A percentile compares a stretch with the other conserved stretches of the same genome.
These are phyloP conservation scores for Aureobasidium subglaciale DNA, from an alignment of 2,329 filamentous ascomycete species.

Conservation along the genomic window DNA sequence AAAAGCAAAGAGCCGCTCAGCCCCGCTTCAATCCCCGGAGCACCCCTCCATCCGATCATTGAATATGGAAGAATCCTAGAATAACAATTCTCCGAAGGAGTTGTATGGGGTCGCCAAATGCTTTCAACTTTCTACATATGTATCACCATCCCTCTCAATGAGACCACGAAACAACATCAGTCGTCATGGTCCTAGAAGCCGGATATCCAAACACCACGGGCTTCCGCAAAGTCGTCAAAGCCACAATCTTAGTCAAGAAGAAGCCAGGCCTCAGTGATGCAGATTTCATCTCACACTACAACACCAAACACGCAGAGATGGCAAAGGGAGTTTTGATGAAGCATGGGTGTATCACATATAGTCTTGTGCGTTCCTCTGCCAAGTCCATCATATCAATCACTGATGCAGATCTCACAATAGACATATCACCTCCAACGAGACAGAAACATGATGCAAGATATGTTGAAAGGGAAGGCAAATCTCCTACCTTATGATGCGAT, in stretches of 20 bases:
- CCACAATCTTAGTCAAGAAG: slow-evolving; percentile 41
- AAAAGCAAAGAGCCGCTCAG: too few species aligned
- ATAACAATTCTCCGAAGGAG: background rate
- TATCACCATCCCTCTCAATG: too few species aligned
- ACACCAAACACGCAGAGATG: slow-evolving; percentile 37
- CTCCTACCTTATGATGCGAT: slow-evolving; percentile 42
- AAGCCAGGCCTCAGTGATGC: slow-evolving; percentile 39
- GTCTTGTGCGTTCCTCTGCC: slow-evolving; percentile 30
- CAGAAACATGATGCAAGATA: slow-evolving; percentile 39
- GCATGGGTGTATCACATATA: slow-evolving; percentile 40
- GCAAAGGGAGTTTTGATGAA: slow-evolving; percentile 38
- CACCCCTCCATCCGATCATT: slow-evolving; percentile 8
- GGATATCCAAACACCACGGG: slow-evolving; percentile 39
- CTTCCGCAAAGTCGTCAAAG: slow-evolving; percentile 42
- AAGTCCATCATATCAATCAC: background rate
- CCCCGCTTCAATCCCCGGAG: background rate
- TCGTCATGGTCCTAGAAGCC: slow-evolving; percentile 34
- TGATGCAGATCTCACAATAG: slow-evolving; percentile 21
- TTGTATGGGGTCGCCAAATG: too few species aligned
- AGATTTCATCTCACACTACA: slow-evolving; percentile 41
- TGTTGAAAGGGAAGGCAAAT: slow-evolving; percentile 38
- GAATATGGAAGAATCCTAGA: too few species aligned
- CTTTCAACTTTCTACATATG: background rate
- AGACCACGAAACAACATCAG: too few species aligned
- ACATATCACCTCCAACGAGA: slow-evolving; percentile 41